Evolutionary conservation across 805 yeast species (phyloP), one percentile per base, ranked within the genome.

Genomic region (Kazachstania africana): DNA sequence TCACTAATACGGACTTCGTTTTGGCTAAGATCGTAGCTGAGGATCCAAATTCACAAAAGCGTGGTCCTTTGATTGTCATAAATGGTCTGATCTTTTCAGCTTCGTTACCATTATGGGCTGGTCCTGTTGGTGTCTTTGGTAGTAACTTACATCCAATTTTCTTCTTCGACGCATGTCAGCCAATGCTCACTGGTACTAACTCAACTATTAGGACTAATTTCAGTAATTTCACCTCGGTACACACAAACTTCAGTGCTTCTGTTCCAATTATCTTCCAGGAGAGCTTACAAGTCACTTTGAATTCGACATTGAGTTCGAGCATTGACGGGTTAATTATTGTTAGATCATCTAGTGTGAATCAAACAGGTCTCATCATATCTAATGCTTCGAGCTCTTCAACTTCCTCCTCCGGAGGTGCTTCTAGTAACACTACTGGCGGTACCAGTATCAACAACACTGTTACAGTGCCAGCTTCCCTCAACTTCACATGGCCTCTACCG

Each of bases 261-360:
- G 53, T 53, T 4, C 56, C 56, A 31, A 42, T 52, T 20, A 36
- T 50, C 20, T 42, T 42, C 38, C 48, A 50, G 28, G 53, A 45
- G 12, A 46, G 41, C 31, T 37, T 40, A 33, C 33, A 48, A 21
- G 28, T 33, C 10, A 26, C 29, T 6, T 32, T 47, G 31, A 25
- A 44, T 22, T 29, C 32, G 24, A 29, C 44, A 6, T 27, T 48
- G 16, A 35, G 45, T 28, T 28, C 37, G 8, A 28, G 42, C 16
- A 16, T 50, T 24, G 30, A 41, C 14, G 57, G 55, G 18, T 30
- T 52, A 13, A 49, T 52, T 14, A 46, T 52, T 12, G 44, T 48
- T 6, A 32, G 44, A 16, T 38, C 50, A 10, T 36, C 39, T 15
- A 16, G 30, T 9, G 27, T 33, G 5, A 35, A 43, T 14, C 36